Base-by-base conservation (phyloP, 768 basidiomycete species). In the Nidularia sp. region DNA sequence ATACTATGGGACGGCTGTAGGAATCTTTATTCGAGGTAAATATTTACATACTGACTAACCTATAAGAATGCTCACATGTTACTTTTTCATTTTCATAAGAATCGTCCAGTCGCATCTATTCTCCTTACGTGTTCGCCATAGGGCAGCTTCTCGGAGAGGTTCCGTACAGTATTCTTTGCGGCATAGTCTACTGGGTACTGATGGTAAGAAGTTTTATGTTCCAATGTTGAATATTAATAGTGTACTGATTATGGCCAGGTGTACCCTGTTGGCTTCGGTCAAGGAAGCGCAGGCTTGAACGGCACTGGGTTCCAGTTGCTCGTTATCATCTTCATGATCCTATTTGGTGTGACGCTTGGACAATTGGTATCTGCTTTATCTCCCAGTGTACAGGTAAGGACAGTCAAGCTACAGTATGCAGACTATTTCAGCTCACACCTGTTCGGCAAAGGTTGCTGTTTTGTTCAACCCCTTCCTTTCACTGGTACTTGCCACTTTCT, bases 31-130 rank as follows among this genome's bases (percentile, higher is more conserved):
- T 48, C 60, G 71, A 60, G 67, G 62, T 31, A 18, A 31, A 15
- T 25, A 25, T 3, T 25, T 25, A 25, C 25, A 3, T 25, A 3
- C 25, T 25, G 25, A 25, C 25, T 15, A 32, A 34, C 25, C n/a
- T 47, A n/a, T 25, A 25, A 25, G 25, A 25, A 25, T 25, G 5
- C 29, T 47, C 22, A 35, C 1, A 13, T 22, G 35, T 33, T 29
- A 33, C 34, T 7, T 34, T 44, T 10, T 39, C 48, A 2, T 8
- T 36, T 3, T 15, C 49, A 8, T 47, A 6, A 75, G 91, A 93
- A 70, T 78, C 88, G 0, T 88, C 86, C 2, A 89, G 88, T 69
- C 81, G 88, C 54, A 93, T 94, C 61, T 94, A 94, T 68, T 88
- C 86, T 0, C 85, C 90, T 0, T 85, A 84, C 52, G 89, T 92